A percentile compares a stretch with the other conserved stretches of the same genome.
Conservation (phyloP, 257 asterid species). For the Nicotiana paniculata region DNA sequence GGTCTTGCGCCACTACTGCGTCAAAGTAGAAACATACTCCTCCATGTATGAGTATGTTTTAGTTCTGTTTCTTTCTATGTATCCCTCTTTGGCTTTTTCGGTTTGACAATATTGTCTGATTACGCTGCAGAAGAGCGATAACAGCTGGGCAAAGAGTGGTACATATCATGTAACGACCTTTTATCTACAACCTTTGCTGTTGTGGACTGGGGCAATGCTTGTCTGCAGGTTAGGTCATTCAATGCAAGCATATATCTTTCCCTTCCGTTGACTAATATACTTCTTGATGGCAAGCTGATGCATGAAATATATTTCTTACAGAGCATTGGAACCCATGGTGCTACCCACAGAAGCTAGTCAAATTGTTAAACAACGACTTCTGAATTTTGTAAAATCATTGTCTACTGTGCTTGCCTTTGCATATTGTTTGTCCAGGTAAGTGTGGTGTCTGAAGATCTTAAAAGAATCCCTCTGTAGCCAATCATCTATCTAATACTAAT, state of each 20-base stretch:
- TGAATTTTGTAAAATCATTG: conserved; percentile 82
- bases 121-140: conserved; percentile 61
- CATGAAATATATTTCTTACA: conserved; percentile 24
- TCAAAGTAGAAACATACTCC: conserved; percentile 55
- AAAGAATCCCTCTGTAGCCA: background rate
- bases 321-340: conserved; percentile 78
- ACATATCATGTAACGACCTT: conserved; percentile 60
- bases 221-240: conserved; percentile 73
- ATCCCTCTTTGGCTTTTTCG: conserved; percentile 7
- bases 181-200: conserved; percentile 73
- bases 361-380: conserved; percentile 68
- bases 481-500: background rate
- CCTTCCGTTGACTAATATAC: background rate
- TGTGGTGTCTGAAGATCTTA: conserved; percentile 8
- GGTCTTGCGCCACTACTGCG: conserved; percentile 77
- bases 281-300: background rate
- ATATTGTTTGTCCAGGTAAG: conserved; percentile 81
- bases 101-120: conserved; percentile 5
- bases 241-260: conserved; percentile 2
- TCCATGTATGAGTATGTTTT: conserved; percentile 39
- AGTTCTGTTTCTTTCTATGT: conserved; percentile 12
- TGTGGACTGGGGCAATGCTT: conserved; percentile 75
- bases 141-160: conserved; percentile 80
- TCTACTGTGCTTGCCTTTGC: conserved; percentile 91
- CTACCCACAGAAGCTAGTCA: conserved; percentile 88